Evolutionary conservation across 352 stramenopile genomes (phyloP), one percentile per base, ranked within the genome.

Genomic region (Globisporangium spinosum): DNA sequence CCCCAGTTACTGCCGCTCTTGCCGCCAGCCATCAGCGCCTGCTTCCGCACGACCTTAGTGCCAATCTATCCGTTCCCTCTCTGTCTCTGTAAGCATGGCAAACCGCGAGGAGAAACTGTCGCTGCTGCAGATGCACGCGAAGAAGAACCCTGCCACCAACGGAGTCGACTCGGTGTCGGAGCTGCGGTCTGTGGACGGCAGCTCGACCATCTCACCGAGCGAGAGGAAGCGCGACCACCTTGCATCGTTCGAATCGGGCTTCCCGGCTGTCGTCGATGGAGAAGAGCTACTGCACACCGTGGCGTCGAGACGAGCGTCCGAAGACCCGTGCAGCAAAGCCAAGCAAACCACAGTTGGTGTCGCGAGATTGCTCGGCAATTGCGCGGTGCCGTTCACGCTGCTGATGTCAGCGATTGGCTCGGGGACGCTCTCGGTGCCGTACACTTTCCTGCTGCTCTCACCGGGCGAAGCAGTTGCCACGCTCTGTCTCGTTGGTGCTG

Each of bases 371-470:
- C 35, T 61, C 32, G 34, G 59, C 32, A 47, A 68, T n/a, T 72
- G 69, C 47, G 65, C 58, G 1, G 53, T 75, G 25, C 43, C 65
- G 25, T 72, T 75, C 45, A 89, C 78, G 34, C 70, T 89, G 60
- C 68, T 89, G 17, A 89, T 89, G 80, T 87, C 80, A 20, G 78
- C 80, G 1, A 84, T 89, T 53, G 78, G 80, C 22, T 77, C 77
- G 9, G 80, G 80, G 10, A 88, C 80, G 60, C 71, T 88, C 67
- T 72, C 80, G 0, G 73, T 91, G 23, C 83, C 83, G 3, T 91
- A 89, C 65, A 91, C 83, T 29, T 89, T 91, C 67, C 71, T 90
- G 55, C 59, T 88, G 58, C 62, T 84, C 59, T 71, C 77, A 47
- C 72, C 81, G 22, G 60, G 66, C 45, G 70, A 85, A 43, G 83